Base-by-base conservation (phyloP, 1,284 basidiomycete species). In the Puccinia triticina region DNA sequence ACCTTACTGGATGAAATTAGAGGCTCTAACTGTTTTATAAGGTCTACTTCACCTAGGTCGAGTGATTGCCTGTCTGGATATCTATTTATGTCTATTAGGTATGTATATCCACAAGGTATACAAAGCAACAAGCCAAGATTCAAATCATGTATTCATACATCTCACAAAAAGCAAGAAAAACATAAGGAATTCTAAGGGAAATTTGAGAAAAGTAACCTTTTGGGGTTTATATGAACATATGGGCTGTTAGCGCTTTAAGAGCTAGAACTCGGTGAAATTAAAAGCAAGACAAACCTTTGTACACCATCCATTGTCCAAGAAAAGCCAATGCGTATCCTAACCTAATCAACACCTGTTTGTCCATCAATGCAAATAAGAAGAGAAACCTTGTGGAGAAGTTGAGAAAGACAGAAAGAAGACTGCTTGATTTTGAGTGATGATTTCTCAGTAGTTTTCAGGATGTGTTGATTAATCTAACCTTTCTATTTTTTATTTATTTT, bases 241-340 rank as follows among this genome's bases (percentile, higher is more conserved):
- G 55, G 55, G 59, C 14, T 18, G 48, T 61, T 34, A 61, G 59
- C 4, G 18, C 59, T 32, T 61, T 1, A 61, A 34, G 16, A 16
- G 59, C n/a, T 11, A 61, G 34, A 61, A n/a, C 59, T 61, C n/a
- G n/a, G 26, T 61, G 59, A 61, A 61, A 61, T 16, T 50, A 14
- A 8, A 32, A 34, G 16, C 59, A 29, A 34, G 26, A 61, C 48
- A 50, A 50, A 50, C 48, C 48, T 50, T 16, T 50, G 14, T 50
- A 50, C 48, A 50, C 11, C 3, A 61, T 61, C n/a, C n/a, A n/a
- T n/a, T n/a, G n/a, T n/a, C 32, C 26, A 29, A 32, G 29, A 61
- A 61, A 61, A 61, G 59, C 14, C 29, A 61, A 61, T 61, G 21
- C 8, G 3, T 26, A 57, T 57, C n/a, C 55, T 57, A 57, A 57